Percentiles rank a stretch among this genome's conserved stretches.
phyloP scores from a whole-genome alignment of 441 rosid species.

The Adansonia madagascariensis region DNA sequence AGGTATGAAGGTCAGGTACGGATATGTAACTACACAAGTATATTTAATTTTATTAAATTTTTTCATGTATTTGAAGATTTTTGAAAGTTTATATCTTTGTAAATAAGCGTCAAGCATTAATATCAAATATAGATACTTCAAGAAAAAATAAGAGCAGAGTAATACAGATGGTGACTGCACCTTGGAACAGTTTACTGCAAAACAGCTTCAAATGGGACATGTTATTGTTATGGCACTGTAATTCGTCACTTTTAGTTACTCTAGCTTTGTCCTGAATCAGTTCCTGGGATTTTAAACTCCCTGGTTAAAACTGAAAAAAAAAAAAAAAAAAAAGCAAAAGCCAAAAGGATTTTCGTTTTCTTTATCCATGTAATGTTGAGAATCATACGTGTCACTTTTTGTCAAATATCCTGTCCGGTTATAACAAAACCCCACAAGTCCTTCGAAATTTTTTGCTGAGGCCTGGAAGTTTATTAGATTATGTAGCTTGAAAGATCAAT shows the following conservation, averaged over 20 bases:
- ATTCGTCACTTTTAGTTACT: background rate
- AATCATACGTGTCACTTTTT: background rate
- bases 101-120: no score
- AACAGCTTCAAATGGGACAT: background rate
- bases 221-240: background rate
- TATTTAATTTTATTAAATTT: no score
- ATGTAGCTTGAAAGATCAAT: background rate
- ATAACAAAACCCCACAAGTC: background rate
- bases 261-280: background rate
- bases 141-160: no score
- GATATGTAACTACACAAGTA: no score
- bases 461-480: background rate
- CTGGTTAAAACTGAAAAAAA: background rate
- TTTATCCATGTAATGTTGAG: background rate
- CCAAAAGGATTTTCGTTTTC: background rate
- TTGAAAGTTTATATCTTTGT: no score
- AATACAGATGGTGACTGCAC: background rate
- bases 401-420: background rate
- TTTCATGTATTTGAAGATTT: no score
- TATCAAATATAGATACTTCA: no score
- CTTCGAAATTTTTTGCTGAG: background rate
- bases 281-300: background rate
- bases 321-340: no score
- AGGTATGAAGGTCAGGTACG: no score
- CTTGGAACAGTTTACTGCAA: conserved; percentile 21